phyloP scores from a whole-genome alignment of 2,329 filamentous ascomycete genomes.

The Aspergillus sp. region DNA sequence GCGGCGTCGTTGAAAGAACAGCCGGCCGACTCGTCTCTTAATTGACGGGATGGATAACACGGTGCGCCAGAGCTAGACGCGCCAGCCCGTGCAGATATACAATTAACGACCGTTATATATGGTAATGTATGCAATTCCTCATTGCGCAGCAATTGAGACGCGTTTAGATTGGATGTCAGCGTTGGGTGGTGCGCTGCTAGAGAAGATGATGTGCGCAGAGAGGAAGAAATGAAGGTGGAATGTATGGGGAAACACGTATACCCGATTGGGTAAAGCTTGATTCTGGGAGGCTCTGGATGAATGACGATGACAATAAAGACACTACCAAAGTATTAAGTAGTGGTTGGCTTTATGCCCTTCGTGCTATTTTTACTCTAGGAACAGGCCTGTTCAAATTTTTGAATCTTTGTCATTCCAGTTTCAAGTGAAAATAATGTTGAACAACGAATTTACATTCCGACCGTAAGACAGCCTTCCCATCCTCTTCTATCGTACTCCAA shows the following conservation, averaged over 20 bases:
- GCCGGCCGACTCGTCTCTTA: neutral
- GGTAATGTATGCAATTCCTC: neutral
- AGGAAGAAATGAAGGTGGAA: neutral
- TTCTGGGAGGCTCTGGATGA: neutral
- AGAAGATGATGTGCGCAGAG: neutral
- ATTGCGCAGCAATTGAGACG: neutral
- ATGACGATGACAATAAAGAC: neutral
- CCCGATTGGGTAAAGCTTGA: constrained; percentile 12
- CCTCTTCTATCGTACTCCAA: constrained; percentile 11
- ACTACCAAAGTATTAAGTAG: neutral
- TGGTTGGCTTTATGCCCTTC: neutral
- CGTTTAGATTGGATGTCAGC: neutral
- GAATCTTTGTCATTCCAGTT: neutral
- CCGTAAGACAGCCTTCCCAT: constrained; percentile 2
- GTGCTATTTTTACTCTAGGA: constrained; percentile 6
- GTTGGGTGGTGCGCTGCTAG: neutral
- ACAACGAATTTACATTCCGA: constrained; percentile 5
- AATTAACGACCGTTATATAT: neutral
- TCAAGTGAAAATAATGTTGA: neutral
- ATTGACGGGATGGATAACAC: neutral
- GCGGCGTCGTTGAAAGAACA: neutral
- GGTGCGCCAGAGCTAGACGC: neutral
- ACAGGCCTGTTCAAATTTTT: neutral
- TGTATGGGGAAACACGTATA: constrained; percentile 4
- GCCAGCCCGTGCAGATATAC: neutral